phyloP scores from a whole-genome alignment of 306 rosid genomes.

The Quercus suber region DNA sequence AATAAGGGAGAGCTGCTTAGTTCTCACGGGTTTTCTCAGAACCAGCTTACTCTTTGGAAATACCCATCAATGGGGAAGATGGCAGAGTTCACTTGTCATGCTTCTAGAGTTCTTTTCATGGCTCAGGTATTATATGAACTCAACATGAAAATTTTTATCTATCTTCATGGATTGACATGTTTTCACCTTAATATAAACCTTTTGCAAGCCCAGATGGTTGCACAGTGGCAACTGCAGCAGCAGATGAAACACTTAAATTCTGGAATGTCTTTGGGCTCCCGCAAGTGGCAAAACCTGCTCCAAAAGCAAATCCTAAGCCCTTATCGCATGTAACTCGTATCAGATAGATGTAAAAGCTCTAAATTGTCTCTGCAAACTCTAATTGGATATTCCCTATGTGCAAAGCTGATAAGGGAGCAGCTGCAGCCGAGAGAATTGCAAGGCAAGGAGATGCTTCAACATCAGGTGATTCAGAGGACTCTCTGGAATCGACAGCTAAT shows the following conservation, averaged over 20 bases:
- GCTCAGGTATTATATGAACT: constrained; percentile 7
- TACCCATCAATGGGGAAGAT: constrained; percentile 80
- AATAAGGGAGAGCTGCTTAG: constrained; percentile 75
- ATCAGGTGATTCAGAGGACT: too few relatives aligned
- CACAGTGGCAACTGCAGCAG: constrained; percentile 54
- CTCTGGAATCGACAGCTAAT: too few relatives aligned
- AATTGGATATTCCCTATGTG: not conserved
- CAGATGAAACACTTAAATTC: constrained; percentile 34
- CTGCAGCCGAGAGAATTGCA: too few relatives aligned
- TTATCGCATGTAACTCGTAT: constrained; percentile 36
- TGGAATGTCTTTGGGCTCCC: constrained; percentile 21
- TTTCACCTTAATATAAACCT: not conserved
- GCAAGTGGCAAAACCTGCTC: constrained; percentile 23
- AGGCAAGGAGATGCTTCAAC: too few relatives aligned
- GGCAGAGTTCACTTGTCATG: constrained; percentile 74
- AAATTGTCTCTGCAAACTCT: too few relatives aligned
- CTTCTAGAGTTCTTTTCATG: constrained; percentile 73
- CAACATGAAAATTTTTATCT: not conserved
- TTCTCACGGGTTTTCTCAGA: constrained; percentile 73
- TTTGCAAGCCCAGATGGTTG: constrained; percentile 44
- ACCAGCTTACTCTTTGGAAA: constrained; percentile 77
- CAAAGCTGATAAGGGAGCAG: too few relatives aligned
- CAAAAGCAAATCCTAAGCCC: constrained; percentile 27
- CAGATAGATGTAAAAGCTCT: not conserved
- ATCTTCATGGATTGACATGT: not conserved